Evolutionary conservation across 768 basidiomycete species (phyloP).

Genomic region (Chalciporus piperatus): DNA sequence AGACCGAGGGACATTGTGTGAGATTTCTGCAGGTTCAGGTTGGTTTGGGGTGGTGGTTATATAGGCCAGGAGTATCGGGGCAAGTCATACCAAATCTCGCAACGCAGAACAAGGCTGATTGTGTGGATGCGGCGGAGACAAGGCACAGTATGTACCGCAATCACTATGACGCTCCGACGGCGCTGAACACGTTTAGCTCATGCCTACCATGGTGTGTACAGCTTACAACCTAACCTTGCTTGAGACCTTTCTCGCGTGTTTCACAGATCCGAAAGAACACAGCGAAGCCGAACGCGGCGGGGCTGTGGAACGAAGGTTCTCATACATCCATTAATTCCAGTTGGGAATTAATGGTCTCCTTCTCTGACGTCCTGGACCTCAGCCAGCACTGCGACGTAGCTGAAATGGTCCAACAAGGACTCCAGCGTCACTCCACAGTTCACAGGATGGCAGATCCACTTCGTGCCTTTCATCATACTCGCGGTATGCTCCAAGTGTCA

Average conservation of each 20-base stretch:
- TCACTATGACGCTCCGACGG: neutral
- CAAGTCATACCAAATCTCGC: neutral
- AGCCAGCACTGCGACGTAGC: no score
- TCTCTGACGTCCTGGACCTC: neutral
- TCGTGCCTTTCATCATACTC: neutral
- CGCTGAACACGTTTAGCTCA: neutral
- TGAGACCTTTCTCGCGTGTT: neutral
- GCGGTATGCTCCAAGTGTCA: neutral
- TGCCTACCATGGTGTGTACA: no score
- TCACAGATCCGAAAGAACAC: neutral
- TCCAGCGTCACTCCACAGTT: neutral
- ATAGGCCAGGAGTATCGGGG: neutral
- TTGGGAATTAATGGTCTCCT: neutral
- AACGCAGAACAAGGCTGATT: neutral
- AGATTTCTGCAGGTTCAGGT: neutral
- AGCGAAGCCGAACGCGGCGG: neutral
- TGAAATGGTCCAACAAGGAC: neutral
- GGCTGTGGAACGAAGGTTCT: neutral
- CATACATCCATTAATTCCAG: neutral
- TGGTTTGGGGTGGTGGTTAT: neutral
- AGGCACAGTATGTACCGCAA: slow-evolving; percentile 1
- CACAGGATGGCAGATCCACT: slow-evolving; percentile 14
- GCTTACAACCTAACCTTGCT: neutral
- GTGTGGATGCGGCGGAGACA: slow-evolving; percentile 6
- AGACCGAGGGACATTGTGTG: slow-evolving; percentile 44